phyloP scores from a whole-genome alignment of 352 stramenopile genomes.

The Globisporangium solare region DNA sequence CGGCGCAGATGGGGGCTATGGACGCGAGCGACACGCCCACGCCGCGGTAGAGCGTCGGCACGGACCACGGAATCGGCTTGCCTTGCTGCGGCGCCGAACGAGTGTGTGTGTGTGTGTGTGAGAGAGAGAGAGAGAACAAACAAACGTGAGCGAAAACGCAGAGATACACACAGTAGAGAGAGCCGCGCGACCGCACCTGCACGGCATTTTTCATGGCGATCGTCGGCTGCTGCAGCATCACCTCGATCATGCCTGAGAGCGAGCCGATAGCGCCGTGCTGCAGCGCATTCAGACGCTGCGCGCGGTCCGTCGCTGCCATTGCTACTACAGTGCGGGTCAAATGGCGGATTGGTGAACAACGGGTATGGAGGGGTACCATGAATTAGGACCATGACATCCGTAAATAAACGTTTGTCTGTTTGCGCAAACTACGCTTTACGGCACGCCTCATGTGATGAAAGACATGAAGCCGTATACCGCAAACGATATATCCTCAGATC shows the following conservation, averaged over 20 bases:
- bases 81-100: constrained; percentile 39
- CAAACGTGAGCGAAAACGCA: background rate
- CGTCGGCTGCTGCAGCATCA: constrained; percentile 79
- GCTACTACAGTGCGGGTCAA: too few relatives aligned
- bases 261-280: constrained; percentile 80
- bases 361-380: too few relatives aligned
- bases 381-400: too few relatives aligned
- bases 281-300: constrained; percentile 57
- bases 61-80: constrained; percentile 57
- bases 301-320: constrained; percentile 23
- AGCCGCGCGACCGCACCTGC: constrained; percentile 20
- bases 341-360: too few relatives aligned
- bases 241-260: constrained; percentile 78
- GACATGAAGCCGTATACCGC: too few relatives aligned
- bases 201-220: constrained; percentile 84
- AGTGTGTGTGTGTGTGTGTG: too few relatives aligned
- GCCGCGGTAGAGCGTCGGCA: constrained; percentile 63
- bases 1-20: constrained; percentile 71
- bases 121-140: too few relatives aligned
- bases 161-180: background rate
- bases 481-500: too few relatives aligned
- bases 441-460: too few relatives aligned
- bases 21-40: constrained; percentile 74
- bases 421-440: too few relatives aligned
- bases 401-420: too few relatives aligned